phyloP scores from a whole-genome alignment of 2,329 filamentous ascomycete genomes.

The Ustilaginoidea virens region DNA sequence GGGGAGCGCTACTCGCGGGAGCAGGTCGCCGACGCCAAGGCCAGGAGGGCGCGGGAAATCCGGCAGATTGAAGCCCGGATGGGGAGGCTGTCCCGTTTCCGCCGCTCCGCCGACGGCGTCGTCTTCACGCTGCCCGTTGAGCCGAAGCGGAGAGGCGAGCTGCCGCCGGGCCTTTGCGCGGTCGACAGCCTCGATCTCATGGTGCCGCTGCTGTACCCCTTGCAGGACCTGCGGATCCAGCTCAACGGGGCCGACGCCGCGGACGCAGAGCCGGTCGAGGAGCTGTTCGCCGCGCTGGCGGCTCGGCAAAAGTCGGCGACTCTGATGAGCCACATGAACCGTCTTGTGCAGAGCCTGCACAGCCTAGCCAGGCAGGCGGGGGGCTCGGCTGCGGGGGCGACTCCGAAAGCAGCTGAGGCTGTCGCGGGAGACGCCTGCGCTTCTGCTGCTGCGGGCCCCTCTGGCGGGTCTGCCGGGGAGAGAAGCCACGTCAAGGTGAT shows the following conservation, averaged over 20 bases:
- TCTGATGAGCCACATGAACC: constrained; percentile 62
- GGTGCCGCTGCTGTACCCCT: constrained; percentile 56
- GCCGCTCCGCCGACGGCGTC: constrained; percentile 53
- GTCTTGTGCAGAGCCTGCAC: constrained; percentile 56
- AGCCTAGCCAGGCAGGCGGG: constrained; percentile 42
- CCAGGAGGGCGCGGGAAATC: constrained; percentile 47
- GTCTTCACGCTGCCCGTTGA: constrained; percentile 58
- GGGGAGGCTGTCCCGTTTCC: constrained; percentile 49
- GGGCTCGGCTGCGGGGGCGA: constrained; percentile 7
- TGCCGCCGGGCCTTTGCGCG: constrained; percentile 44
- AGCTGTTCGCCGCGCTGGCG: constrained; percentile 45
- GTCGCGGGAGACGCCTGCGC: constrained; percentile 1
- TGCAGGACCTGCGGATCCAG: constrained; percentile 50
- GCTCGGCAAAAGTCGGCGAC: constrained; percentile 41
- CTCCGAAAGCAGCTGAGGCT: constrained; percentile 5
- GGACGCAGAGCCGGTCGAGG: constrained; percentile 48
- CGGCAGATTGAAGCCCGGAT: constrained; percentile 64
- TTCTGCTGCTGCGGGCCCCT: constrained; percentile 5
- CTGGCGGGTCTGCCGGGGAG: constrained; percentile 21
- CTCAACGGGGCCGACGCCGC: constrained; percentile 46
- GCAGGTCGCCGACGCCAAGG: constrained; percentile 46
- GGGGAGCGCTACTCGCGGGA: constrained; percentile 38
- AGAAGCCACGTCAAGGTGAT: constrained; percentile 56
- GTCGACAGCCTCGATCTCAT: constrained; percentile 51
- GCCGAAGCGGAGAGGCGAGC: constrained; percentile 40